Evolutionary conservation across 2,329 filamentous ascomycete genomes (phyloP), one percentile per base, ranked within the genome.

Genomic region (Hypocreales sp.): DNA sequence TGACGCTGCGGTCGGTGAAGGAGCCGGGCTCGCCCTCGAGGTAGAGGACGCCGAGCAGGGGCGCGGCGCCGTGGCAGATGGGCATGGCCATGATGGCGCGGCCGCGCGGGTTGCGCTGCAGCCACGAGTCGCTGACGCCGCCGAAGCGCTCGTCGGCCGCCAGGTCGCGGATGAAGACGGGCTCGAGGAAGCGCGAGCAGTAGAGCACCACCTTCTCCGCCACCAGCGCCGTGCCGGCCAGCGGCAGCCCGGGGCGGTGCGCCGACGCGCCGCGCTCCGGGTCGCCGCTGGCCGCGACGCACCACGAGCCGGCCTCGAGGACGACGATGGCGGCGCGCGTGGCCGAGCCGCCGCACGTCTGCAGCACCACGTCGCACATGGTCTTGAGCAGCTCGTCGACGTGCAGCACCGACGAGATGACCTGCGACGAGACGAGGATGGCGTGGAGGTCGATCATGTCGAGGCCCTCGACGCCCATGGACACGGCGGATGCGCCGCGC

Each of bases 381-480:
- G 79, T 84, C 41, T 77, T 74, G 34, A 86, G 63, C 4, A 87
- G 61, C 40, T 77, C 68, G 36, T 86, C 79, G 9, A 86, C 69
- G 36, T 79, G 68, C 8, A 87, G 53, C 27, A 84, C 77, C 11
- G 79, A 84, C 5, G 79, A 86, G 23, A 87, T 74, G 23, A 86
- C 68, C 44, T 84, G 80, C 8, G 77, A 83, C 3, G 76, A 81
- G 39, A 80, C 73, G 10, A 87, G 58, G 32, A 87, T 86, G 15
- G 76, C 77, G 22, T 80, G 75, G 34, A 86, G 51, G 47, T 86
- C 80, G 43, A 87, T 74, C 74, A 87, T 84, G 52, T 87, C 80
- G 28, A 87, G 63, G 16, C 78, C 73, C 31, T 66, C 61, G 25
- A 56, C 45, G 27, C 63, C 55, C 53, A 70, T 71, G 8, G 67